These are phyloP conservation scores for Knufia petricola DNA, from an alignment of 2,329 filamentous ascomycete genomes.

Conservation along the genomic window DNA sequence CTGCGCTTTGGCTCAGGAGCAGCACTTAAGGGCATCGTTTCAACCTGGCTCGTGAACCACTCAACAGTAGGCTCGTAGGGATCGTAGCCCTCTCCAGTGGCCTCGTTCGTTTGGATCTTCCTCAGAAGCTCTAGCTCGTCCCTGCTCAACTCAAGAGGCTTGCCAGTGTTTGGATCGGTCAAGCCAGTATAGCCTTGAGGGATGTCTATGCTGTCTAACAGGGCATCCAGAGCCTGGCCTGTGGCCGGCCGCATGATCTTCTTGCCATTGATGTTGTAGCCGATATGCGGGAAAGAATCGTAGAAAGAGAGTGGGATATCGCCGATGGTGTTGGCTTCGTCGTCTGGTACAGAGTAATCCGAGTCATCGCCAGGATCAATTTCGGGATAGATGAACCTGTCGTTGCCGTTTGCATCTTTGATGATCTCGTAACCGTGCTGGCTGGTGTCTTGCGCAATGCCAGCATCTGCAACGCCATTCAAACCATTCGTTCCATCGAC, in stretches of 20 bases:
- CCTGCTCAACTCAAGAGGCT: slow-evolving; percentile 75
- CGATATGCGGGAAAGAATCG: slow-evolving; percentile 95
- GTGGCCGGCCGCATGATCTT: slow-evolving; percentile 93
- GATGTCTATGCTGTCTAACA: slow-evolving; percentile 92
- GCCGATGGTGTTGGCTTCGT: slow-evolving; percentile 80
- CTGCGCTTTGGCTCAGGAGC: slow-evolving; percentile 93
- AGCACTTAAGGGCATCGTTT: slow-evolving; percentile 89
- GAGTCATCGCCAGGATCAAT: slow-evolving; percentile 93
- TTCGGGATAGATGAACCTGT: slow-evolving; percentile 84
- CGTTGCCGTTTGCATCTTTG: slow-evolving; percentile 80
- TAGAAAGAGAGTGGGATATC: slow-evolving; percentile 92
- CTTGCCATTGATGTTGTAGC: slow-evolving; percentile 98
- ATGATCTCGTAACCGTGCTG: slow-evolving; percentile 51
- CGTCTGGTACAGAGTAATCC: slow-evolving; percentile 78
- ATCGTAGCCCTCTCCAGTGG: slow-evolving; percentile 80
- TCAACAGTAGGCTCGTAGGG: slow-evolving; percentile 90
- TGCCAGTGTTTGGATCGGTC: slow-evolving; percentile 87
- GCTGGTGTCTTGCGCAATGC: slow-evolving; percentile 31
- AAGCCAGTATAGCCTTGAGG: slow-evolving; percentile 96
- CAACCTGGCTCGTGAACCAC: slow-evolving; percentile 82
- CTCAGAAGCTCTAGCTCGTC: slow-evolving; percentile 84
- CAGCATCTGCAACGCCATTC: slow-evolving; percentile 18
- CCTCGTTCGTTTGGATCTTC: slow-evolving; percentile 79
- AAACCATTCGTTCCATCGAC: slow-evolving; percentile 12
- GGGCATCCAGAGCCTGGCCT: slow-evolving; percentile 82